A percentile compares a stretch with the other conserved stretches of the same genome.
phyloP scores from a whole-genome alignment of 2,329 filamentous ascomycete genomes.

The Fusarium anthophilum region DNA sequence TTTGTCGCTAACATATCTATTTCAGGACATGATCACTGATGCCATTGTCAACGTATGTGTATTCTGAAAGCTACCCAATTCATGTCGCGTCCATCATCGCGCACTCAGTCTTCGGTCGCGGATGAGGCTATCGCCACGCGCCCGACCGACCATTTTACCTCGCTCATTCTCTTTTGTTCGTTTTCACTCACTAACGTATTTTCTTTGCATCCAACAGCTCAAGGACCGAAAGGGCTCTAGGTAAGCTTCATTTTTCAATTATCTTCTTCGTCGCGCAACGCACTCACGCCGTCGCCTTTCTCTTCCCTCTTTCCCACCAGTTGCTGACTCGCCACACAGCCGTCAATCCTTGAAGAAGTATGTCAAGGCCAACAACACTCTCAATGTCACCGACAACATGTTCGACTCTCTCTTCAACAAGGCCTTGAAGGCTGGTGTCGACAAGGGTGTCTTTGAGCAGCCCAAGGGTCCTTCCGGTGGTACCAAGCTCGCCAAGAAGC shows the following conservation, averaged over 20 bases:
- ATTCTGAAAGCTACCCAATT: conserved; percentile 30
- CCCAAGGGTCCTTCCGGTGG: conserved; percentile 92
- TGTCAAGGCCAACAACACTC: conserved; percentile 64
- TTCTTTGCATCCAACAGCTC: conserved; percentile 56
- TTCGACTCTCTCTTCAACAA: conserved; percentile 84
- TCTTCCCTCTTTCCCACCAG: not conserved
- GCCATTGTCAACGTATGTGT: conserved; percentile 68
- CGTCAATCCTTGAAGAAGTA: conserved; percentile 71
- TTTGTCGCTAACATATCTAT: conserved; percentile 12
- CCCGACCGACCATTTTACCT: conserved; percentile 15
- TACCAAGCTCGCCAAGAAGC: conserved; percentile 91
- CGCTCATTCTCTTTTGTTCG: conserved; percentile 15
- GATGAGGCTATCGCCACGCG: conserved; percentile 37
- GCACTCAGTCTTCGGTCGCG: conserved; percentile 38
- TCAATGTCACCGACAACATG: conserved; percentile 62
- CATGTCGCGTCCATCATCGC: conserved; percentile 50
- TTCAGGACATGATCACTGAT: conserved; percentile 70
- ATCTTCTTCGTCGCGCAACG: conserved; percentile 7
- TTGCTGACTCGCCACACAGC: conserved; percentile 48
- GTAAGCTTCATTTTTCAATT: conserved; percentile 37
- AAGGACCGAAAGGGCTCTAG: conserved; percentile 70
- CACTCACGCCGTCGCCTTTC: conserved; percentile 4
- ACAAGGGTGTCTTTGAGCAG: conserved; percentile 86
- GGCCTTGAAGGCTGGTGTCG: conserved; percentile 82
- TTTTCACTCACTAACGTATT: conserved; percentile 55